Evolutionary conservation across 2,329 filamentous ascomycete genomes (phyloP).

Genomic region (Fusarium verticillioides): DNA sequence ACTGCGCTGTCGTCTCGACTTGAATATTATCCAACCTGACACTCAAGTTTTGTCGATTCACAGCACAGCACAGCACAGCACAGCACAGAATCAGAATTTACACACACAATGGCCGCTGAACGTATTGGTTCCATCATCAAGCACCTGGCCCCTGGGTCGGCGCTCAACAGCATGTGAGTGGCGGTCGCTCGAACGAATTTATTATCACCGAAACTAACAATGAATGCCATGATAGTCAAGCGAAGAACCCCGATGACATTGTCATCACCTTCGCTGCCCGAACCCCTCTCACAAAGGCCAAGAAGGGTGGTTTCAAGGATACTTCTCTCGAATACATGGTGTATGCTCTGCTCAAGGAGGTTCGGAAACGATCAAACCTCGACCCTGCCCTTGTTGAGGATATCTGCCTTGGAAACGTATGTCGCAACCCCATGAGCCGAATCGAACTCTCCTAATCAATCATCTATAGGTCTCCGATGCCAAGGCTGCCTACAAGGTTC

Average conservation of each 20-base stretch:
- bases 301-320: conserved; percentile 96
- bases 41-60: neutral
- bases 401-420: conserved; percentile 90
- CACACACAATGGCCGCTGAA: conserved; percentile 78
- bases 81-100: conserved; percentile 9
- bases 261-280: conserved; percentile 94
- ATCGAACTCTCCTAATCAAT: neutral
- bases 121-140: conserved; percentile 88
- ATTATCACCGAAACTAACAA: conserved; percentile 7
- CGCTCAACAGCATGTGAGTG: conserved; percentile 80
- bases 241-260: conserved; percentile 94
- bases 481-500: conserved; percentile 90
- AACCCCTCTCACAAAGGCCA: conserved; percentile 87
- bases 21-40: neutral
- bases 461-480: conserved; percentile 75
- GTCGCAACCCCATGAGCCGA: neutral
- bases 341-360: conserved; percentile 83
- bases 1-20: neutral
- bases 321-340: conserved; percentile 88
- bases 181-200: neutral
- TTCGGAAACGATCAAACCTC: conserved; percentile 76
- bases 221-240: conserved; percentile 66
- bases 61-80: neutral
- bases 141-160: conserved; percentile 81
- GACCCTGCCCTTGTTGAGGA: conserved; percentile 88